Evolutionary conservation across 1,139 yeast genomes (phyloP), one percentile per base, ranked within the genome.

Genomic region (Chernovozyma sophiae-reginae): DNA sequence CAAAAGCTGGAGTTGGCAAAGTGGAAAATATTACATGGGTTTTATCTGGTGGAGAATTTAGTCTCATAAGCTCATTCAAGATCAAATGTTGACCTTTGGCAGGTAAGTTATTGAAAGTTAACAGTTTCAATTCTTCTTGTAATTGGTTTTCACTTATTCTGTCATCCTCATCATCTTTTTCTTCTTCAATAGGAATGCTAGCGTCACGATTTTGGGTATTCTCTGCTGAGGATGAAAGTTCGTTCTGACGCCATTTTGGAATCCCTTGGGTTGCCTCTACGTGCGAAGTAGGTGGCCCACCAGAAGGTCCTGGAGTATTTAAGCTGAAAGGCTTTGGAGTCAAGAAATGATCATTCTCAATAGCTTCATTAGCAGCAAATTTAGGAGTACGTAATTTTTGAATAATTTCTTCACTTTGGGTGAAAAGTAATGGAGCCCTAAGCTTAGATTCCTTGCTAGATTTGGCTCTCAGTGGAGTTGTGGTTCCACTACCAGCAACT

Each of bases 81-180:
- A 92, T 82, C 35, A 90, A 60, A 56, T 90, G 96, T 58, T 92
- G 98, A 0, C 95, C 95, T 47, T 81, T 77, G 3, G 96, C 94
- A 0, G 97, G 96, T 17, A 92, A 62, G 43, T 86, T 92, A 53
- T 86, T 85, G 60, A 90, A 90, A 1, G 84, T 74, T 52, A 61
- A 64, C 47, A 54, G 68, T 46, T 48, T 69, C 55, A 51, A 49
- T 44, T 69, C 74, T 34, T 62, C 62, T 46, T 65, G 66, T 32
- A 69, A 48, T 38, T 68, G 68, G 39, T 55, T 65, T 33, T 53
- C 59, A 3, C 70, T 65, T n/a, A 66, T 52, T 3, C 47, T 40
- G 8, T 44, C 19, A 28, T 42, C 45, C n/a, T 33, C 38, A 14
- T 37, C 41, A 20, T 36, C 41, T 16, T 26, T 16, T 17, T 15